Base-by-base conservation (phyloP, 352 stramenopile species). In the Pythium phragmiticola region DNA sequence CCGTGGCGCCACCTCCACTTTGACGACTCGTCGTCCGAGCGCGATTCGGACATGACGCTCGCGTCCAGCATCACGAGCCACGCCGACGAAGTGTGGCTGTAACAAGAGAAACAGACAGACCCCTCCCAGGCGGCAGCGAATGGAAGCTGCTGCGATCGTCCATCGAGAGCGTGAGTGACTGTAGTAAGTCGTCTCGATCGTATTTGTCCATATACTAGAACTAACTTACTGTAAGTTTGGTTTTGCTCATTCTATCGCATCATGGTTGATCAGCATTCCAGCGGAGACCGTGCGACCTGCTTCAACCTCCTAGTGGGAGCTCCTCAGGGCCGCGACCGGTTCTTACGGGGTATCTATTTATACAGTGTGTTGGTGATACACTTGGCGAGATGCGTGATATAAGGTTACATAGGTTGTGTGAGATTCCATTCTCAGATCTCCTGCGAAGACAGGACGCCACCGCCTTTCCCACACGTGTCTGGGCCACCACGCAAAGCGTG, bases 31-130 rank as follows among this genome's bases (percentile, higher is more conserved):
- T 78, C 71, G 23, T 87, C 75, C 21, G 74, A 77, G 17, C 77
- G 80, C 19, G 82, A 89, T 76, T 92, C 82, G 62, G 73, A 73
- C 53, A 60, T 74, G 3, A 81, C 75, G 26, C 78, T 72, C 30
- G 65, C 71, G 14, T 89, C 80, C 41, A 89, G 63, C 63, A 79
- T 77, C 68, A 80, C 75, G 48, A 72, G 73, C 49, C 72, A 72
- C 57, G 65, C 69, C 26, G 75, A 84, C 45, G 77, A 87, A 67
- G 71, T 84, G 41, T 87, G 77, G 77, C 69, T 87, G 7, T 87
- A 75, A 68, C 48, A 11, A 47, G 17, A 57, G 19, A 7, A 11
- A 39, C 60, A 16, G 9, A 14, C 34, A 17, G 33, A 21, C 21
- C 21, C 21, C 21, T 30, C 26, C 26, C 26, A 39, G 34, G 26